Evolutionary conservation across 2,329 filamentous ascomycete genomes (phyloP).

Genomic region (Diaporthe sp.): DNA sequence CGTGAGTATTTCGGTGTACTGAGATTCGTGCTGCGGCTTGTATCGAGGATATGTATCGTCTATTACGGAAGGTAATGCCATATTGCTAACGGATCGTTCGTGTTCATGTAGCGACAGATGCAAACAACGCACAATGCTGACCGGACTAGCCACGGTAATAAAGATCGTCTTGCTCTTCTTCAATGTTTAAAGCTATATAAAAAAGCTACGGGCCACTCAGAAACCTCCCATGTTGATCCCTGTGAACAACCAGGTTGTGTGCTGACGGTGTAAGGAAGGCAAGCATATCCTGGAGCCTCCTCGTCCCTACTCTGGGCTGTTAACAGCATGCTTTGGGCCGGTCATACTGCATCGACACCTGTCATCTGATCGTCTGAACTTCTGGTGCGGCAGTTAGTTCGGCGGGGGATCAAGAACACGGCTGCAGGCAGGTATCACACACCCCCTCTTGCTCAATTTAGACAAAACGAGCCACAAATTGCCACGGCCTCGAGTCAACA

Average conservation of each 20-base stretch:
- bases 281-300: conserved; percentile 22
- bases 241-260: not conserved
- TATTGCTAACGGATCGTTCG: not conserved
- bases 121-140: not conserved
- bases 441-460: conserved; percentile 4
- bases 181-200: conserved; percentile 3
- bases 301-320: not conserved
- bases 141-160: not conserved
- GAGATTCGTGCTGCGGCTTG: conserved; percentile 25
- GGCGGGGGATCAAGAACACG: not conserved
- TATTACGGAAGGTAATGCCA: conserved; percentile 14
- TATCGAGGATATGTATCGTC: conserved; percentile 2
- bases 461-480: conserved; percentile 6
- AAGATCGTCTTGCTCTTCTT: conserved; percentile 1
- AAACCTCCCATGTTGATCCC: not conserved
- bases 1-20: conserved; percentile 11
- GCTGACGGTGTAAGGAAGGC: not conserved
- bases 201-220: not conserved
- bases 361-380: conserved; percentile 31
- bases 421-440: not conserved
- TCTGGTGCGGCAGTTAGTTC: conserved; percentile 8
- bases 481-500: not conserved
- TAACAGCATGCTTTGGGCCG: not conserved
- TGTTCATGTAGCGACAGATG: not conserved
- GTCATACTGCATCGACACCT: conserved; percentile 1